phyloP scores from a whole-genome alignment of 2,329 filamentous ascomycete genomes.

The Tolypocladium inflatum region DNA sequence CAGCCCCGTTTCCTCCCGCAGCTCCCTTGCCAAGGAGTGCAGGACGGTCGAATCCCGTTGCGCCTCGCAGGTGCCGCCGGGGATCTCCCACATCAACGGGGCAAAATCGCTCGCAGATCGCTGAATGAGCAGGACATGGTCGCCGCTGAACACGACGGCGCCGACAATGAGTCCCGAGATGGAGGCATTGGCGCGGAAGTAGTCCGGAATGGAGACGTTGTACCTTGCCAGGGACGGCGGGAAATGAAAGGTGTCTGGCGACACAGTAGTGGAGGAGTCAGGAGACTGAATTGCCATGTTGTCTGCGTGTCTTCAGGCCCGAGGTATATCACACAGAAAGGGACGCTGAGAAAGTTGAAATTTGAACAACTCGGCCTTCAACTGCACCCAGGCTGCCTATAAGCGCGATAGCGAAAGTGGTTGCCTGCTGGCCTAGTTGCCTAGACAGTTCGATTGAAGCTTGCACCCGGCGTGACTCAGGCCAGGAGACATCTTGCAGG shows the following conservation, averaged over 20 bases:
- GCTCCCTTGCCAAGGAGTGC: conserved; percentile 1
- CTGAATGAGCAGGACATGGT: conserved; percentile 3
- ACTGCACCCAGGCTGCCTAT: neutral
- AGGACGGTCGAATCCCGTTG: conserved; percentile 1
- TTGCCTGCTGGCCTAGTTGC: neutral
- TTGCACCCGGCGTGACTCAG: neutral
- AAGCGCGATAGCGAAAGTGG: neutral
- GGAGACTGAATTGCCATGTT: neutral
- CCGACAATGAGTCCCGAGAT: conserved; percentile 1
- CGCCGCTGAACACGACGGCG: conserved; percentile 1
- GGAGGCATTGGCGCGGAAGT: neutral
- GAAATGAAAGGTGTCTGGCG: neutral
- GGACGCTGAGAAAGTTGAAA: neutral
- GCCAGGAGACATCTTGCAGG: neutral
- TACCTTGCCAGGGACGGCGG: neutral
- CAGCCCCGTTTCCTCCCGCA: conserved; percentile 4
- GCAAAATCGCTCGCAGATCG: conserved; percentile 2
- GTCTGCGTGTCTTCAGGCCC: neutral
- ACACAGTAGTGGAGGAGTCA: neutral
- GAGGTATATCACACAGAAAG: neutral
- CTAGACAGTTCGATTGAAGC: neutral
- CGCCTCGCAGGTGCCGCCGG: conserved; percentile 2
- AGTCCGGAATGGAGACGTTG: conserved; percentile 1
- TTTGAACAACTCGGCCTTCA: neutral
- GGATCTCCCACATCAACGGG: conserved; percentile 3